These are phyloP conservation scores for Lachnellula arida DNA, from an alignment of 2,329 filamentous ascomycete species.

Conservation along the genomic window DNA sequence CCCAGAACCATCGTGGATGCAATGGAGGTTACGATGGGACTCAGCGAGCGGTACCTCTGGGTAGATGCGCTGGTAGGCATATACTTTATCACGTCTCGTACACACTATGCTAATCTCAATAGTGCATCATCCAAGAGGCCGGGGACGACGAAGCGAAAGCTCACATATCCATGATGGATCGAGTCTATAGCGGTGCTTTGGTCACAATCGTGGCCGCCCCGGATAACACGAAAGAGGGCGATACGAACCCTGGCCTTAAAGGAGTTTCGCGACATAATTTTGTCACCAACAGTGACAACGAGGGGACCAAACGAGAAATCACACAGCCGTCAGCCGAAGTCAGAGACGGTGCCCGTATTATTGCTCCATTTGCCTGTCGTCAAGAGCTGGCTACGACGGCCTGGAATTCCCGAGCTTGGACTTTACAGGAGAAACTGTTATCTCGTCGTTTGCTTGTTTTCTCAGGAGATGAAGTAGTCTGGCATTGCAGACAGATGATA, in stretches of 20 bases:
- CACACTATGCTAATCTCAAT: too few relatives aligned
- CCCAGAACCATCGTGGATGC: conserved; percentile 4
- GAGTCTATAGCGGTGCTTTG: conserved; percentile 3
- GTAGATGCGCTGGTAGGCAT: background rate
- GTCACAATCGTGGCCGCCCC: conserved; percentile 2
- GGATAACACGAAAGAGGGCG: background rate
- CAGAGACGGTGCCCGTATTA: background rate
- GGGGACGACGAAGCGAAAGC: background rate
- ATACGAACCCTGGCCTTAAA: background rate
- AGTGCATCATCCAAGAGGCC: conserved; percentile 2
- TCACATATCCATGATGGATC: conserved; percentile 2
- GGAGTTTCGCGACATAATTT: conserved; percentile 1
- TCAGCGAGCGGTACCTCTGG: conserved; percentile 2
- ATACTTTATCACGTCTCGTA: too few relatives aligned
- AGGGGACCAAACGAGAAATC: conserved; percentile 1
- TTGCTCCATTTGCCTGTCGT: background rate
- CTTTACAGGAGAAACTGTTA: too few relatives aligned
- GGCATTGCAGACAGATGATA: conserved; percentile 4
- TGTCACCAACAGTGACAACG: background rate
- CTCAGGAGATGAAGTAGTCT: background rate
- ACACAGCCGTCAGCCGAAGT: conserved; percentile 1
- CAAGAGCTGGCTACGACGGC: background rate
- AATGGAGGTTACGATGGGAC: background rate
- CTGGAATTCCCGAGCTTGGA: too few relatives aligned
- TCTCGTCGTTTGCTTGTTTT: too few relatives aligned